These are phyloP conservation scores for Dichotomocladium elegans DNA, from an alignment of 371 early-diverging fungal species.

Conservation along the genomic window DNA sequence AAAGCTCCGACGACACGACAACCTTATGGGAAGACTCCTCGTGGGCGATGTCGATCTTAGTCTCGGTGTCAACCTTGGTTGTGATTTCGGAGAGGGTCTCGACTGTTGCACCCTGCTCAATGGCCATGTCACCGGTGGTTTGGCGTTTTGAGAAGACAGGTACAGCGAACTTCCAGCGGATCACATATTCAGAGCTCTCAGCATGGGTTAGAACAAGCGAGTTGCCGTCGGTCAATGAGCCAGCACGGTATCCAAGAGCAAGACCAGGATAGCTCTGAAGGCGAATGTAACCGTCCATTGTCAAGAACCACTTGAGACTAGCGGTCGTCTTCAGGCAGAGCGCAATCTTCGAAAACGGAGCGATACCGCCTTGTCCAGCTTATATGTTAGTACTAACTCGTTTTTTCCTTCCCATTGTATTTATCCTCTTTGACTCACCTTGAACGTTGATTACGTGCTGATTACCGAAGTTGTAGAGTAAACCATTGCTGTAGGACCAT, in stretches of 20 bases:
- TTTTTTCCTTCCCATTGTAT: no score
- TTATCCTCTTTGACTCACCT: constrained; percentile 27
- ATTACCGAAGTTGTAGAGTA: constrained; percentile 50
- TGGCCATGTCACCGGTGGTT: not conserved
- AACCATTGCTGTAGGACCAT: constrained; percentile 52
- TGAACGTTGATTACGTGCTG: constrained; percentile 35
- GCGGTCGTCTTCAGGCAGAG: constrained; percentile 19
- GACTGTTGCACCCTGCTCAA: constrained; percentile 12
- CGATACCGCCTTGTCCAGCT: constrained; percentile 14
- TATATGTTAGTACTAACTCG: not conserved
- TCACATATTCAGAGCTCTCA: not conserved
- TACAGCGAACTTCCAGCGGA: constrained; percentile 37
- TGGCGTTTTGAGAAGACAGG: constrained; percentile 37
- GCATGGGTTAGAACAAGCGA: constrained; percentile 1
- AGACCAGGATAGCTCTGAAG: constrained; percentile 23
- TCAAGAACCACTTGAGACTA: constrained; percentile 38
- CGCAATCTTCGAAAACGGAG: constrained; percentile 13
- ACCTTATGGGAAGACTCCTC: constrained; percentile 18
- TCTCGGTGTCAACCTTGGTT: constrained; percentile 4
- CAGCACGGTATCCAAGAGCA: constrained; percentile 18
- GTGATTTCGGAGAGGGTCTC: constrained; percentile 18
- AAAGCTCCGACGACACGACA: no score
- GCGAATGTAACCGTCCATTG: constrained; percentile 32
- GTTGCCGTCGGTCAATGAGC: not conserved
- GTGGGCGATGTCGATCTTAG: constrained; percentile 18